Conservation (phyloP, 768 basidiomycete species). For the Tricholoma flavovirens region DNA sequence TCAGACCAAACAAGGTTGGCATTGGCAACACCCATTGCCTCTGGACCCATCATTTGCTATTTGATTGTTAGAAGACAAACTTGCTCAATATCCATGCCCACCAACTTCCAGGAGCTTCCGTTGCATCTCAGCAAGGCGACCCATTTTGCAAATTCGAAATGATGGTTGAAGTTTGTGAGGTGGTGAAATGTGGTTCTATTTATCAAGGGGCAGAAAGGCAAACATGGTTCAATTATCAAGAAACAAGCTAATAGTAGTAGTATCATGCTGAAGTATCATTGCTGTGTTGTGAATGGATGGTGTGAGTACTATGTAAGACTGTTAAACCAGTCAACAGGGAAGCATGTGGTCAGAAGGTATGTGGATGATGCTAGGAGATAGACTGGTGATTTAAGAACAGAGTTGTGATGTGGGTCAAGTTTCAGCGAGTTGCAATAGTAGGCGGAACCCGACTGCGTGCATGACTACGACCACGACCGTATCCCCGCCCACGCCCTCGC, state of each 20-base stretch:
- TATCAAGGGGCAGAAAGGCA: slow-evolving; percentile 6
- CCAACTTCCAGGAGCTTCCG: slow-evolving; percentile 72
- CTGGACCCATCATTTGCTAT: slow-evolving; percentile 99
- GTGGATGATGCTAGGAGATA: background rate
- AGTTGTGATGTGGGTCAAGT: background rate
- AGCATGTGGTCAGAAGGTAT: slow-evolving; percentile 1
- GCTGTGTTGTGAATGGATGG: background rate
- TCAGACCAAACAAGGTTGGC: slow-evolving; percentile 91
- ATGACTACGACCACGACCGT: slow-evolving; percentile 19
- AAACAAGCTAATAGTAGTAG: background rate
- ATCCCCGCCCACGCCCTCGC: slow-evolving; percentile 27
- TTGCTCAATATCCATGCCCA: slow-evolving; percentile 17
- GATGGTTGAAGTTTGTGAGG: slow-evolving; percentile 15
- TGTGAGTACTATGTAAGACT: background rate
- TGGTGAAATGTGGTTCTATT: slow-evolving; percentile 10
- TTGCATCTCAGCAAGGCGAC: slow-evolving; percentile 95
- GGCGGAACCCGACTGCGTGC: slow-evolving; percentile 4
- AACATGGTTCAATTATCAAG: slow-evolving; percentile 2
- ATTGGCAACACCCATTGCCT: slow-evolving; percentile 95
- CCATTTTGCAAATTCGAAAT: slow-evolving; percentile 52
- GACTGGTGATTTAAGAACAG: background rate
- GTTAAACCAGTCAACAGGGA: background rate
- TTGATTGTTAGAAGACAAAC: slow-evolving; percentile 33
- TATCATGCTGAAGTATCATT: background rate
- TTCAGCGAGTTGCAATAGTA: slow-evolving; percentile 11